Evolutionary conservation across 495 filamentous ascomycete genomes (phyloP).

Genomic region (Thermochaetoides thermophila): DNA sequence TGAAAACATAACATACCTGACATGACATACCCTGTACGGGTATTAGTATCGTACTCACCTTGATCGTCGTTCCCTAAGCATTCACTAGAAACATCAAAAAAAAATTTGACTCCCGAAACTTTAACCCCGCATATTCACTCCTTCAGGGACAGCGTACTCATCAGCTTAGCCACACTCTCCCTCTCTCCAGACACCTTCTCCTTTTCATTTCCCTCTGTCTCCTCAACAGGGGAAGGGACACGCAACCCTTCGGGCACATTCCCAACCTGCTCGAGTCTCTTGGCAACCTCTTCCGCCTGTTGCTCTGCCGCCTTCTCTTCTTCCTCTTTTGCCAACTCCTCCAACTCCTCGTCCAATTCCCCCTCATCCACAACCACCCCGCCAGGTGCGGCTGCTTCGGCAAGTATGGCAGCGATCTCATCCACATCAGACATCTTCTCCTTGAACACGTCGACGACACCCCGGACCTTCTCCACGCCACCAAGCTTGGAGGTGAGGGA

Average conservation of each 20-base stretch:
- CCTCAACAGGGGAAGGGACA: slow-evolving; percentile 3
- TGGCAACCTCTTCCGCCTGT: slow-evolving; percentile 15
- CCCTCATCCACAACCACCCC: slow-evolving; percentile 52
- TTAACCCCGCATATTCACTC: no score
- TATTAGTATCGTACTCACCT: no score
- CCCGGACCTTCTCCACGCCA: slow-evolving; percentile 59
- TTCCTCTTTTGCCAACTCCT: slow-evolving; percentile 53
- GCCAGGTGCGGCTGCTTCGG: slow-evolving; percentile 37
- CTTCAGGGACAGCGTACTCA: slow-evolving; percentile 25
- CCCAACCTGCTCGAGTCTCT: slow-evolving; percentile 26
- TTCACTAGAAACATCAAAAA: no score
- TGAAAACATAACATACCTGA: no score
- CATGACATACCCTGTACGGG: no score
- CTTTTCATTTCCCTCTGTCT: not conserved
- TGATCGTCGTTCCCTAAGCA: no score
- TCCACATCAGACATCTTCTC: slow-evolving; percentile 74
- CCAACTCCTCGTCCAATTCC: slow-evolving; percentile 81
- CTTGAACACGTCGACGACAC: slow-evolving; percentile 54
- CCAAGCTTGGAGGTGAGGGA: slow-evolving; percentile 65
- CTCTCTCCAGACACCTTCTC: slow-evolving; percentile 13
- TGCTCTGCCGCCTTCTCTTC: slow-evolving; percentile 13
- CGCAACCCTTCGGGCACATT: slow-evolving; percentile 16
- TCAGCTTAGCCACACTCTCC: slow-evolving; percentile 12
- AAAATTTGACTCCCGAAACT: no score
- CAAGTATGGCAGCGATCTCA: slow-evolving; percentile 64